phyloP scores from a whole-genome alignment of 108 stramenopile species.

The Nitzschia inconspicua region DNA sequence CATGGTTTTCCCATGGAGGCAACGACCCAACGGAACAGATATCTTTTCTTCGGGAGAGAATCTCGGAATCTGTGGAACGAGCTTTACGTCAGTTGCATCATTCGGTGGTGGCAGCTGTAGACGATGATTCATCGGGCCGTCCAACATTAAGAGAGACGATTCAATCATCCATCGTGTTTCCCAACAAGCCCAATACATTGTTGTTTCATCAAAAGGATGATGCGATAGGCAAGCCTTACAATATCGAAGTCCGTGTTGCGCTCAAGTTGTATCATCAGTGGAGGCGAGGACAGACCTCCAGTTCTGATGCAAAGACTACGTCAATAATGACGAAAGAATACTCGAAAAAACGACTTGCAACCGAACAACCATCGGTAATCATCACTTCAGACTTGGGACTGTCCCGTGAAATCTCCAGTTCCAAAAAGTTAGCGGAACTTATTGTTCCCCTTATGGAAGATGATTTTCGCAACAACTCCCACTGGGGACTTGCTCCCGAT shows the following conservation, averaged over 20 bases:
- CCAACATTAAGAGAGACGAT: neutral
- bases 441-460: slow-evolving; percentile 25
- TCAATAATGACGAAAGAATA: neutral
- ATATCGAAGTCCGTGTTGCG: slow-evolving; percentile 63
- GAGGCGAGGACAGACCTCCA: slow-evolving; percentile 29
- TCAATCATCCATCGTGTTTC: neutral
- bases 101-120: too few relatives aligned
- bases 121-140: too few relatives aligned
- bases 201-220: neutral
- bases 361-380: neutral
- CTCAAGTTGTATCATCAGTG: slow-evolving; percentile 51
- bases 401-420: slow-evolving; percentile 36
- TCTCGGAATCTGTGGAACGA: neutral
- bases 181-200: neutral
- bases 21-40: too few relatives aligned
- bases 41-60: neutral
- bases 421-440: slow-evolving; percentile 43
- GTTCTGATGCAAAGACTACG: neutral
- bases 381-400: slow-evolving; percentile 64
- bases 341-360: neutral
- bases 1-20: too few relatives aligned
- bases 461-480: slow-evolving; percentile 12
- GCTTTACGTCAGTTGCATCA: neutral
- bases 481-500: slow-evolving; percentile 30
- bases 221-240: slow-evolving; percentile 54